Conservation (phyloP, 768 basidiomycete genomes). For the Kwoniella dendrophila region DNA sequence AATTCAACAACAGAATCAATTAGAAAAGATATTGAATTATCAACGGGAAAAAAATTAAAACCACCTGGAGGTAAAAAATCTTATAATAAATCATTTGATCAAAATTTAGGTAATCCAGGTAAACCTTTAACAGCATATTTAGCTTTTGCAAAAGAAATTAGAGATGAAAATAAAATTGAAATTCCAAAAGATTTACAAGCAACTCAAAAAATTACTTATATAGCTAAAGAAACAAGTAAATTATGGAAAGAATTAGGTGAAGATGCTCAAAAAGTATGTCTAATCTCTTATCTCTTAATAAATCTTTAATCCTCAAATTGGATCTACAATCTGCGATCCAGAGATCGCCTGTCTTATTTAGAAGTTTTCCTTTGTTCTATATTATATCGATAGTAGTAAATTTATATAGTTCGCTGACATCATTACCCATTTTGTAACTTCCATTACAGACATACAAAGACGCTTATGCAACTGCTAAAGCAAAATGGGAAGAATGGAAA, state of each 20-base stretch:
- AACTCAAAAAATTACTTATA: constrained; percentile 5
- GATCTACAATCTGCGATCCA: too few species aligned
- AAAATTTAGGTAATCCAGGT: constrained; percentile 32
- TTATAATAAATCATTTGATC: constrained; percentile 15
- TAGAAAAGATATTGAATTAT: constrained; percentile 27
- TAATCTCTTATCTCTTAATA: too few species aligned
- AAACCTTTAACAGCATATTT: constrained; percentile 38
- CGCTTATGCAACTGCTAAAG: constrained; percentile 28
- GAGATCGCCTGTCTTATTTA: too few species aligned
- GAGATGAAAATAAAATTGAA: constrained; percentile 20
- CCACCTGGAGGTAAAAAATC: constrained; percentile 35
- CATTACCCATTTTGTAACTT: neutral
- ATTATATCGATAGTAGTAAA: neutral
- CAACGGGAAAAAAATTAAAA: constrained; percentile 36
- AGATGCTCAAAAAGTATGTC: constrained; percentile 38
- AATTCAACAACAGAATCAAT: constrained; percentile 24
- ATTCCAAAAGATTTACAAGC: constrained; percentile 4
- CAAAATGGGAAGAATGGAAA: constrained; percentile 32
- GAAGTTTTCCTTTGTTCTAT: too few species aligned
- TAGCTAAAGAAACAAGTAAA: constrained; percentile 33
- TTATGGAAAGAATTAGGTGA: constrained; percentile 39
- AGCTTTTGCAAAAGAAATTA: constrained; percentile 33
- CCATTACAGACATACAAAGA: constrained; percentile 27
- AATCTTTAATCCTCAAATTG: neutral
- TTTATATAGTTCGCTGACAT: neutral